phyloP scores from a whole-genome alignment of 441 rosid genomes.

The Jatropha multifida region DNA sequence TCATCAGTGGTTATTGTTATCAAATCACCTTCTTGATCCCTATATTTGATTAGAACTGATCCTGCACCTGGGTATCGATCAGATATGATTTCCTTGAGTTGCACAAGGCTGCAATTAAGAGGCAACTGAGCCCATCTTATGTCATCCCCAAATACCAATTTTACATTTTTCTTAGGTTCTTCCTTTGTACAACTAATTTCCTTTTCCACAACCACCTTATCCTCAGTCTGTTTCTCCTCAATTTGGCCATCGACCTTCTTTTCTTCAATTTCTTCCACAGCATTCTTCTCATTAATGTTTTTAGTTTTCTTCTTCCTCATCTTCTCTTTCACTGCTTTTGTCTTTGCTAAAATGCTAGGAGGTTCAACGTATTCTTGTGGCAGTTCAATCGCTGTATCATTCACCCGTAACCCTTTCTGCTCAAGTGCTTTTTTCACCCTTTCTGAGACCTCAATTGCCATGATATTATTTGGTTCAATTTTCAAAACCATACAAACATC shows the following conservation, averaged over 20 bases:
- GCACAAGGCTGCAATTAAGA: conserved; percentile 51
- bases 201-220: conserved; percentile 41
- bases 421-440: conserved; percentile 59
- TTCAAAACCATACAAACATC: conserved; percentile 68
- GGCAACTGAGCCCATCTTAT: conserved; percentile 49
- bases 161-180: conserved; percentile 56
- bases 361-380: conserved; percentile 39
- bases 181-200: conserved; percentile 39
- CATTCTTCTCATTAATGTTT: conserved; percentile 37
- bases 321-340: conserved; percentile 32
- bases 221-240: conserved; percentile 57
- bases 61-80: conserved; percentile 70
- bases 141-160: conserved; percentile 60
- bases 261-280: conserved; percentile 35
- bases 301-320: conserved; percentile 33
- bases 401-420: conserved; percentile 59
- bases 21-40: conserved; percentile 88
- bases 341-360: conserved; percentile 25
- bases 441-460: conserved; percentile 67
- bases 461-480: conserved; percentile 70
- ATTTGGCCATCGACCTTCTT: conserved; percentile 31
- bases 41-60: conserved; percentile 71
- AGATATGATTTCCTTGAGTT: conserved; percentile 60
- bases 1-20: conserved; percentile 80
- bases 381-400: conserved; percentile 58